phyloP scores from a whole-genome alignment of 371 early-diverging fungal species.

The Nosema muscidifuracis region DNA sequence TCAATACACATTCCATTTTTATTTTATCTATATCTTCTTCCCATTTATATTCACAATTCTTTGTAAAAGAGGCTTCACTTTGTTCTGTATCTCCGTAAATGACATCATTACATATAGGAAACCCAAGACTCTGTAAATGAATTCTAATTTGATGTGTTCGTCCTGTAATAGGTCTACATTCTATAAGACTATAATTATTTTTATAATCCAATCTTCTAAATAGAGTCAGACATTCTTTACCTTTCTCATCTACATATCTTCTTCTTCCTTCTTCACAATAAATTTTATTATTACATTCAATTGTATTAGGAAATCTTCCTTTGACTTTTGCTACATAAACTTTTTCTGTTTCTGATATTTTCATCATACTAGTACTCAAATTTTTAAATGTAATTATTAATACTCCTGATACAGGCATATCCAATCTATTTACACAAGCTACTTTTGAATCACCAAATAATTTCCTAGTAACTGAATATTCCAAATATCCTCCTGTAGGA shows the following conservation, averaged over 20 bases:
- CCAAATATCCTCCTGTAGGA: slow-evolving; percentile 60
- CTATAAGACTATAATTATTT: slow-evolving; percentile 62
- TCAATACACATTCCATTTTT: slow-evolving; percentile 43
- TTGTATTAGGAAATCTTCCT: slow-evolving; percentile 57
- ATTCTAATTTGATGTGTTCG: slow-evolving; percentile 98
- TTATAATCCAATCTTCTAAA: slow-evolving; percentile 50
- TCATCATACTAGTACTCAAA: slow-evolving; percentile 40
- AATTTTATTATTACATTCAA: slow-evolving; percentile 48
- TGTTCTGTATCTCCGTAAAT: slow-evolving; percentile 40
- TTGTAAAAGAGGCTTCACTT: background rate
- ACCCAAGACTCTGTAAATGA: slow-evolving; percentile 84
- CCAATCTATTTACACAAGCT: slow-evolving; percentile 62
- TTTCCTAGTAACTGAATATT: slow-evolving; percentile 58
- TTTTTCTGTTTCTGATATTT: slow-evolving; percentile 56
- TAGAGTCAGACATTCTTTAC: slow-evolving; percentile 54
- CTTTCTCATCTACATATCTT: slow-evolving; percentile 44
- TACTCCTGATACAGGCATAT: slow-evolving; percentile 64
- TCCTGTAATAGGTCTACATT: slow-evolving; percentile 77
- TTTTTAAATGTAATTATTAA: slow-evolving; percentile 58
- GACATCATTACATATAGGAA: slow-evolving; percentile 87
- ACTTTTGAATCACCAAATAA: slow-evolving; percentile 36
- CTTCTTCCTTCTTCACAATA: slow-evolving; percentile 33
- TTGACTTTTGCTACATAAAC: slow-evolving; percentile 61
- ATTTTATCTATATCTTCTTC: slow-evolving; percentile 13
- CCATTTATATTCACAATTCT: background rate